A percentile compares a stretch with the other conserved stretches of the same genome.
These are phyloP conservation scores for Apiotrichum laibachii DNA, from an alignment of 1,284 basidiomycete species.

Conservation along the genomic window DNA sequence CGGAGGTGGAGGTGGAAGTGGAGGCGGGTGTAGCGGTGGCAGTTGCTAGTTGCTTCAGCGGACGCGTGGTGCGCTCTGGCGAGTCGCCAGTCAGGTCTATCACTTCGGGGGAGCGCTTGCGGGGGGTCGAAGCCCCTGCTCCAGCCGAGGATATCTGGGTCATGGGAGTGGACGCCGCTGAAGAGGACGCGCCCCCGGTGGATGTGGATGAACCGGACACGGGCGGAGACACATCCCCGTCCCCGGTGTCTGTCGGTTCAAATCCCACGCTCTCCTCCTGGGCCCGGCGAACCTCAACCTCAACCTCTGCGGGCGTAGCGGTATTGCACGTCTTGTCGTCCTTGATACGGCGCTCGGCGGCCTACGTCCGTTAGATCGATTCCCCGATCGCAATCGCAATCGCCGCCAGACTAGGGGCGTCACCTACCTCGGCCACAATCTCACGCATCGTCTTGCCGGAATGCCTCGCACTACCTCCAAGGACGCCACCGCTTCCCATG, in stretches of 20 bases:
- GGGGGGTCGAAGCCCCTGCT: neutral
- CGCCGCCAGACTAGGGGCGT: too few relatives aligned
- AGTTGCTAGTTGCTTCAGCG: neutral
- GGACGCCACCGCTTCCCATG: constrained; percentile 58
- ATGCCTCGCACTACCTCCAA: constrained; percentile 35
- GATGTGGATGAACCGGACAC: neutral
- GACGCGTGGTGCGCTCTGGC: neutral
- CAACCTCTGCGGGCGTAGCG: constrained; percentile 54
- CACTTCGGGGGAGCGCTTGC: constrained; percentile 1
- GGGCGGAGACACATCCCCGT: constrained; percentile 9
- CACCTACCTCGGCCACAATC: constrained; percentile 67
- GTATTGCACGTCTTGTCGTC: constrained; percentile 69
- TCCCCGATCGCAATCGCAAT: neutral
- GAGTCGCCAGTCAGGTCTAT: constrained; percentile 2
- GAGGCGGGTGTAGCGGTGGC: neutral
- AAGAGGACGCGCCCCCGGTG: neutral
- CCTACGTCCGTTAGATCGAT: constrained; percentile 54
- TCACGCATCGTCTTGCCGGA: constrained; percentile 63
- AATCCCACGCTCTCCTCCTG: constrained; percentile 64
- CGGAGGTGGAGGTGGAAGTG: too few relatives aligned
- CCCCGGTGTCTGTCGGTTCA: constrained; percentile 57
- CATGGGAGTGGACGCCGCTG: neutral
- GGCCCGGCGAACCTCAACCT: constrained; percentile 67
- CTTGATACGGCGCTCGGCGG: constrained; percentile 68
- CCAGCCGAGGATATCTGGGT: neutral